These are phyloP conservation scores for Sporothrix variecibatus DNA, from an alignment of 2,329 filamentous ascomycete genomes.

Conservation along the genomic window DNA sequence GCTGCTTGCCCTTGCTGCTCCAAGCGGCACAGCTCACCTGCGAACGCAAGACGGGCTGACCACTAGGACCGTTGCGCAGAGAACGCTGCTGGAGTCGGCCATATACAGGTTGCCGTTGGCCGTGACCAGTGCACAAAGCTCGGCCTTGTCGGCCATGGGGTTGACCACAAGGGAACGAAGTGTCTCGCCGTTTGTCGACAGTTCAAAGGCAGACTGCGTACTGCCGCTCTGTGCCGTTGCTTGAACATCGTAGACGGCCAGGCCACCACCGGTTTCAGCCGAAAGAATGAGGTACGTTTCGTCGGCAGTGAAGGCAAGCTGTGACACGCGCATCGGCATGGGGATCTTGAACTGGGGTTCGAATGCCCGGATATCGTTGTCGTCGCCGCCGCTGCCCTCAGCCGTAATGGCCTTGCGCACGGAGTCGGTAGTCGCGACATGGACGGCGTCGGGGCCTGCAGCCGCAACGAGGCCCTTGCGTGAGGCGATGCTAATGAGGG, in stretches of 20 bases:
- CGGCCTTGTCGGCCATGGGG: constrained; percentile 70
- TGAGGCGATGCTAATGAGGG: constrained; percentile 81
- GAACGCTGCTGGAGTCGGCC: constrained; percentile 72
- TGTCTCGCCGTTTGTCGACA: constrained; percentile 73
- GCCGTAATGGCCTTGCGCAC: constrained; percentile 74
- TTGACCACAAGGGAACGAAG: constrained; percentile 79
- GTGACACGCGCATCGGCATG: constrained; percentile 75
- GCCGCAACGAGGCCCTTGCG: constrained; percentile 81
- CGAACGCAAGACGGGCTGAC: constrained; percentile 63
- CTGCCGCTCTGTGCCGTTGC: constrained; percentile 67
- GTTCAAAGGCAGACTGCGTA: constrained; percentile 66
- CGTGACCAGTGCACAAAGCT: constrained; percentile 80
- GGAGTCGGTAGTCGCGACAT: constrained; percentile 74
- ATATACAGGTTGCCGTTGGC: constrained; percentile 79
- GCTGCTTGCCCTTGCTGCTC: constrained; percentile 91
- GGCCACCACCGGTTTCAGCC: constrained; percentile 75
- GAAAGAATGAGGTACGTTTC: constrained; percentile 82
- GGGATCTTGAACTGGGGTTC: constrained; percentile 72
- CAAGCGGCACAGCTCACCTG: constrained; percentile 84
- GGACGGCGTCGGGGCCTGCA: constrained; percentile 77
- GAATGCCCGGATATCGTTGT: constrained; percentile 69
- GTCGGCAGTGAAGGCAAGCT: constrained; percentile 87
- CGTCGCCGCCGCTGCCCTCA: constrained; percentile 46
- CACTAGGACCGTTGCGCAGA: constrained; percentile 60
- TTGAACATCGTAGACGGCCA: constrained; percentile 80